phyloP scores from a whole-genome alignment of 2,329 filamentous ascomycete species.

The Pseudopithomyces maydicus region DNA sequence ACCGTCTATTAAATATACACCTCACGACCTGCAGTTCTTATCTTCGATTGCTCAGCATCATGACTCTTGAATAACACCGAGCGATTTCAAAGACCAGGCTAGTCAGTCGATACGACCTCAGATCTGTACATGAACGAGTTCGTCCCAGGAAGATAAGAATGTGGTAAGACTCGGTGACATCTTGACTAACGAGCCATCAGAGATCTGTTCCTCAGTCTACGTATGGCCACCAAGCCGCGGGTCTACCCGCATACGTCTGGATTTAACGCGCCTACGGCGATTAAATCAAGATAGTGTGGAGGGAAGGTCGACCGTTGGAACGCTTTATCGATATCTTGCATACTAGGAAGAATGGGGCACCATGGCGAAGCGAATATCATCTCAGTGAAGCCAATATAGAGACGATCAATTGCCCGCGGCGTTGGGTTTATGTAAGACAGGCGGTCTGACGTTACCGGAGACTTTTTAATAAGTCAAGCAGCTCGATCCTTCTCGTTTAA shows the following conservation, averaged over 20 bases:
- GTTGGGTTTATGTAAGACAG: background rate
- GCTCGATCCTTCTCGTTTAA: background rate
- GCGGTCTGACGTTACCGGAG: background rate
- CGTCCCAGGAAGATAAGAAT: background rate
- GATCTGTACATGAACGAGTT: background rate
- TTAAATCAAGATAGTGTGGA: background rate
- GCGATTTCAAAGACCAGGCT: background rate
- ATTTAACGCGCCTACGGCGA: background rate
- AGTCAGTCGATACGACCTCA: background rate
- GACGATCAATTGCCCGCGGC: background rate
- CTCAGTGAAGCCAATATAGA: background rate
- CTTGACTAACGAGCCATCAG: background rate
- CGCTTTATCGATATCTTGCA: background rate
- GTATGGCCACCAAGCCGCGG: background rate
- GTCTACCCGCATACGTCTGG: background rate
- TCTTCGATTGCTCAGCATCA: background rate
- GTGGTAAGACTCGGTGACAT: background rate
- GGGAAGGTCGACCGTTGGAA: background rate
- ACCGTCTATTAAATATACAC: background rate
- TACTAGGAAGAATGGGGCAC: background rate
- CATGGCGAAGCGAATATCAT: background rate
- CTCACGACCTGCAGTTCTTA: background rate
- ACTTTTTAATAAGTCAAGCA: background rate
- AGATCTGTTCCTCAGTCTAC: background rate
- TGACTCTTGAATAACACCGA: background rate